Conservation (phyloP, 306 rosid species). For the Benincasa hispida region DNA sequence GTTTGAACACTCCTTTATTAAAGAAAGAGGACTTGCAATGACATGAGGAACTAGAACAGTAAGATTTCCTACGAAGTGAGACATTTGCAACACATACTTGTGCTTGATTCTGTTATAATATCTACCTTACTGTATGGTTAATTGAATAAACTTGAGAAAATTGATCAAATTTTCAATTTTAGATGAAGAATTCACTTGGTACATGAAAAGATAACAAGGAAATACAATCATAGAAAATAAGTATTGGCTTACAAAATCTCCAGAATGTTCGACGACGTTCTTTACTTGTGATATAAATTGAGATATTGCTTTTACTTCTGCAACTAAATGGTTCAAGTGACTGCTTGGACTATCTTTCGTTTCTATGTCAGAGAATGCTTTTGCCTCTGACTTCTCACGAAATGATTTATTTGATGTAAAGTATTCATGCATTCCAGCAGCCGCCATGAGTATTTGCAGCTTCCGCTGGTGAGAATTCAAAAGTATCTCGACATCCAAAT, state of each 20-base stretch:
- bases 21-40: not conserved
- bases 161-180: not conserved
- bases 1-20: not conserved
- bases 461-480: slow-evolving; percentile 68
- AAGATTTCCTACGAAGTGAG: not conserved
- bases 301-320: slow-evolving; percentile 76
- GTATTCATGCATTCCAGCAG: slow-evolving; percentile 49
- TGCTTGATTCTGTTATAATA: not conserved
- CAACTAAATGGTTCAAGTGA: slow-evolving; percentile 50
- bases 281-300: slow-evolving; percentile 70
- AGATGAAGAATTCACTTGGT: not conserved
- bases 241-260: not conserved
- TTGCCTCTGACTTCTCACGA: slow-evolving; percentile 28
- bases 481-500: slow-evolving; percentile 59
- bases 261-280: slow-evolving; percentile 37
- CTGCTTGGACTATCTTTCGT: slow-evolving; percentile 51
- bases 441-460: slow-evolving; percentile 75
- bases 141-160: not conserved
- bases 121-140: not conserved
- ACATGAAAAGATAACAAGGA: not conserved
- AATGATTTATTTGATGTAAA: slow-evolving; percentile 39
- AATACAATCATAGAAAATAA: not conserved
- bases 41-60: not conserved
- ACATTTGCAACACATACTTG: not conserved
- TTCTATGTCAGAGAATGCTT: slow-evolving; percentile 30